Percentiles rank a stretch among this genome's conserved stretches.
Evolutionary conservation across 352 stramenopile species (phyloP).

Genomic region (Globisporangium parvum): DNA sequence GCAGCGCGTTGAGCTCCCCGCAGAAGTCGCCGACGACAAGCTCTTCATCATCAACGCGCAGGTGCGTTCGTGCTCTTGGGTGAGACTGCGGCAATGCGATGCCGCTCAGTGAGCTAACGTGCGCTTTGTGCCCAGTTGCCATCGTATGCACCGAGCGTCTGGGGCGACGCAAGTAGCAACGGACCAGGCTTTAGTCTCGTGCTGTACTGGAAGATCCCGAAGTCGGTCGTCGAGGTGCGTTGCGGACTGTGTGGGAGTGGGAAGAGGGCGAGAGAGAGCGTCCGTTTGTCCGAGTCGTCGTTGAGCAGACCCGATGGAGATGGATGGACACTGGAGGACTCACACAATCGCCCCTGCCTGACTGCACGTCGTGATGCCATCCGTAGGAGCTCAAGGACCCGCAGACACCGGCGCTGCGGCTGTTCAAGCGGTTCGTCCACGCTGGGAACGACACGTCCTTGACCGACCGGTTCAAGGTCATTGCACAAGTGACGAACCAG

Average conservation of each 20-base stretch:
- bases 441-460: constrained; percentile 56
- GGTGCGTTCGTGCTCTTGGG: constrained; percentile 21
- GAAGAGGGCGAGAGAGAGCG: no score
- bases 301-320: no score
- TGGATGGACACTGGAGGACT: neutral
- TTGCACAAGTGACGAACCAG: constrained; percentile 80
- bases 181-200: constrained; percentile 70
- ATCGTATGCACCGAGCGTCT: constrained; percentile 71
- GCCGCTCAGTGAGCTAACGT: neutral
- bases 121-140: constrained; percentile 35
- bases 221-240: constrained; percentile 44
- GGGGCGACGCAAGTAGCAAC: constrained; percentile 55
- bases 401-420: constrained; percentile 40
- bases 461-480: constrained; percentile 83
- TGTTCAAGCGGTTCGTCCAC: constrained; percentile 71
- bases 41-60: constrained; percentile 83
- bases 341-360: no score
- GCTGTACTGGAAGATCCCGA: constrained; percentile 79
- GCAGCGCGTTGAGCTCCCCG: constrained; percentile 59
- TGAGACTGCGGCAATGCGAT: neutral
- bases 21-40: constrained; percentile 41
- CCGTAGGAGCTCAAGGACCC: constrained; percentile 60
- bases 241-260: no score
- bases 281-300: no score
- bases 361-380: neutral